Evolutionary conservation across 768 basidiomycete genomes (phyloP), one percentile per base, ranked within the genome.

Genomic region (Collybiopsis confluens): DNA sequence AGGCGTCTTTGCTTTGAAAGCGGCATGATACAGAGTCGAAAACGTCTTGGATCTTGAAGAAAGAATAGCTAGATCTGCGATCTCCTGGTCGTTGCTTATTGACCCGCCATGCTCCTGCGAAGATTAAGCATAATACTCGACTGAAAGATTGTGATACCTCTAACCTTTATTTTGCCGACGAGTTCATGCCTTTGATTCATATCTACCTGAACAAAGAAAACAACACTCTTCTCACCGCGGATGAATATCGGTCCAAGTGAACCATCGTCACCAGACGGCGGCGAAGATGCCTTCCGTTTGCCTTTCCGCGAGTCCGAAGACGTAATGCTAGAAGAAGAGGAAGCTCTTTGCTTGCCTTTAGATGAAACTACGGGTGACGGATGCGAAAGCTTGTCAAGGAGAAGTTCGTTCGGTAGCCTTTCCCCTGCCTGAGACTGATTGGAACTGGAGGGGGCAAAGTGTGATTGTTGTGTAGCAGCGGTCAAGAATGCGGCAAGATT

Each of bases 191-290:
- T 74, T 46, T 80, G 78, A 41, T 75, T 74, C 1, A 85, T 70
- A 58, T 85, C 85, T n/a, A 88, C 71, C 62, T 87, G 85, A 33
- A 89, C 82, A 58, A 80, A 87, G 58, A 89, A 88, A 11, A 69
- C 64, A 43, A 83, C 60, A 0, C 76, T 68, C 47, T 67, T 60
- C 2, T 80, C 85, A 30, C 68, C 61, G 21, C 65, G 62, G 0
- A 67, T 66, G 21, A 88, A 86, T 21, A 86, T 61, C 41, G 30
- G 20, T 4, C 4, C 18, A 18, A 23, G 33, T 35, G 33, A 13
- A 10, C 26, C 23, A 21, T 59, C 43, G 16, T 50, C 52, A 54
- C 51, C 47, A 49, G 54, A 54, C 55, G 59, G 40, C 9, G 61
- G 43, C 21, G 57, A 61, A 3, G 49, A 37, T 27, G 58, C 61